Conservation (phyloP, 352 stramenopile genomes). For the Phytophthora ohioensis region DNA sequence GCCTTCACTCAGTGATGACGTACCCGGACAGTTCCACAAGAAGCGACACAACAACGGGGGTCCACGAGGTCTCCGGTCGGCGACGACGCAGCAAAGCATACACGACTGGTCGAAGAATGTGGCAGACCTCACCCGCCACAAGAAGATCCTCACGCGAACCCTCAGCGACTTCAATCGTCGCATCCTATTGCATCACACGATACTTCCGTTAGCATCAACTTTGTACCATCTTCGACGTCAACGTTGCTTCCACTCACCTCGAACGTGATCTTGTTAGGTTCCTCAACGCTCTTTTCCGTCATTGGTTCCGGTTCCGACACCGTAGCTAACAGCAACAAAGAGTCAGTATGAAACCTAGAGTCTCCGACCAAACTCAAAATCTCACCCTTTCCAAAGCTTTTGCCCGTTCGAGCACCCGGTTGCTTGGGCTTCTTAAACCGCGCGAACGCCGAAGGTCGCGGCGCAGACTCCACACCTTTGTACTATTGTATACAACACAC, state of each 20-base stretch:
- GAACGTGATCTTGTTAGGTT: slow-evolving; percentile 63
- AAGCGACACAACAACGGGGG: slow-evolving; percentile 62
- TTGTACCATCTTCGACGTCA: background rate
- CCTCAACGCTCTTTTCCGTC: slow-evolving; percentile 33
- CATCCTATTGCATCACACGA: slow-evolving; percentile 44
- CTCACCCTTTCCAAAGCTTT: slow-evolving; percentile 67
- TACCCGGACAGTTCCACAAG: slow-evolving; percentile 72
- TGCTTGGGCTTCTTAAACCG: slow-evolving; percentile 75
- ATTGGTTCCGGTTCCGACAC: slow-evolving; percentile 36
- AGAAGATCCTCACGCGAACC: slow-evolving; percentile 55
- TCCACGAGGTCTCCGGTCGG: slow-evolving; percentile 66
- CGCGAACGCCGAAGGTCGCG: slow-evolving; percentile 59
- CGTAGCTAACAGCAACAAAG: slow-evolving; percentile 21
- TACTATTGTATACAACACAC: slow-evolving; percentile 43
- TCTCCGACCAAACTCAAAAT: slow-evolving; percentile 1
- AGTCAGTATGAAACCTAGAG: slow-evolving; percentile 1
- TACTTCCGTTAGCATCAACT: background rate
- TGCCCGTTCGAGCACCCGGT: slow-evolving; percentile 69
- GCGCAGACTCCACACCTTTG: slow-evolving; percentile 59
- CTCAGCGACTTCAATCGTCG: slow-evolving; percentile 51
- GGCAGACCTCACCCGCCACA: slow-evolving; percentile 73
- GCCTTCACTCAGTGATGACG: slow-evolving; percentile 2
- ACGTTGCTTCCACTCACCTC: slow-evolving; percentile 39
- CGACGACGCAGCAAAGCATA: slow-evolving; percentile 77
- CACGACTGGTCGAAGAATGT: slow-evolving; percentile 77